Evolutionary conservation across 345 rosid species (phyloP).

Genomic region (Crucihimalaya himalaica): DNA sequence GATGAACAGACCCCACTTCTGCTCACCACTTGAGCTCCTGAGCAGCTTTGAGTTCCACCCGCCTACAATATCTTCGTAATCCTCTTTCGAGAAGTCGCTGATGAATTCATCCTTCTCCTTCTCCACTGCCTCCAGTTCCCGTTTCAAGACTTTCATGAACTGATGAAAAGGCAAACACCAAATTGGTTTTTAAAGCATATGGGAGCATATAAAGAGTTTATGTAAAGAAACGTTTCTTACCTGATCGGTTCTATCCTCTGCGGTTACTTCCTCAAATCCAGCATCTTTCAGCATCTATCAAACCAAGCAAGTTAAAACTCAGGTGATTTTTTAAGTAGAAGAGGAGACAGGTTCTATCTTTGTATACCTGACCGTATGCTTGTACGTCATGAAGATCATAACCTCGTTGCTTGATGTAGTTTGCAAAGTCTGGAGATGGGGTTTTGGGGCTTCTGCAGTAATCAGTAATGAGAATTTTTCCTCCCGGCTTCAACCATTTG

Average conservation of each 20-base stretch:
- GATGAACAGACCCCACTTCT: slow-evolving; percentile 76
- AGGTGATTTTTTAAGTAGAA: neutral
- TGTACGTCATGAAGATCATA: slow-evolving; percentile 87
- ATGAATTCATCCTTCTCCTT: slow-evolving; percentile 74
- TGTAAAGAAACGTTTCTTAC: slow-evolving; percentile 36
- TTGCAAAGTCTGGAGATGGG: slow-evolving; percentile 66
- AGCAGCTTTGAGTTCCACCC: slow-evolving; percentile 82
- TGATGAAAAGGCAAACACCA: slow-evolving; percentile 47
- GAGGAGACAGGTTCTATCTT: neutral
- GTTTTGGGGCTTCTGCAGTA: slow-evolving; percentile 77
- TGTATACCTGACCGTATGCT: slow-evolving; percentile 77
- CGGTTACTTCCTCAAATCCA: slow-evolving; percentile 73
- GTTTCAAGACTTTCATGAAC: slow-evolving; percentile 73
- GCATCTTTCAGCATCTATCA: slow-evolving; percentile 81
- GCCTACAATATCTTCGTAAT: slow-evolving; percentile 64
- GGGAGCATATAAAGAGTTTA: neutral
- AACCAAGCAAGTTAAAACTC: neutral
- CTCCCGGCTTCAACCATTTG: slow-evolving; percentile 97
- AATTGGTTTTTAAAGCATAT: neutral
- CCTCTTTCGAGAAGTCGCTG: slow-evolving; percentile 76
- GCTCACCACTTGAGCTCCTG: slow-evolving; percentile 74
- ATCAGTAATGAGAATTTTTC: slow-evolving; percentile 88
- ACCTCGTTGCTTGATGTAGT: slow-evolving; percentile 84
- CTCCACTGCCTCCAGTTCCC: slow-evolving; percentile 66
- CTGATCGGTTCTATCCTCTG: slow-evolving; percentile 87